Conservation (phyloP, 495 filamentous ascomycete species). For the Neurospora sp. region DNA sequence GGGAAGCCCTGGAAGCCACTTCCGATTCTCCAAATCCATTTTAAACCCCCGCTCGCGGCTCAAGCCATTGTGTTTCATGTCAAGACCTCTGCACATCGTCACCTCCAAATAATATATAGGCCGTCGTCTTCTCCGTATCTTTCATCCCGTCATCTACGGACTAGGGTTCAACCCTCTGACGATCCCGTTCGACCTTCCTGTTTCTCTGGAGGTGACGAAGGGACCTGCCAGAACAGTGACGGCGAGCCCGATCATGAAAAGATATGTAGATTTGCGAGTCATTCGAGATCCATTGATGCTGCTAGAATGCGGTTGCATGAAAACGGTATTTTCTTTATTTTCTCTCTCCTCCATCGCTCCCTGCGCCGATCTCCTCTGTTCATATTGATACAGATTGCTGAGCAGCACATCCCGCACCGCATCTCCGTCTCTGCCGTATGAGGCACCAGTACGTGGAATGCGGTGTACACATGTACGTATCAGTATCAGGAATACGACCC, state of each 20-base stretch:
- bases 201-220: neutral
- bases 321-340: neutral
- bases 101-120: neutral
- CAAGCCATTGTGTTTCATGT: neutral
- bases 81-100: neutral
- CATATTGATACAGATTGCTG: neutral
- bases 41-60: neutral
- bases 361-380: neutral
- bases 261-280: neutral
- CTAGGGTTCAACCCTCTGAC: neutral
- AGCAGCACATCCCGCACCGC: neutral
- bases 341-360: neutral
- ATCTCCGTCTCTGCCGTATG: neutral
- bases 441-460: neutral
- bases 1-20: neutral
- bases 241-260: neutral
- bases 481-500: neutral
- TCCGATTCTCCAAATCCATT: neutral
- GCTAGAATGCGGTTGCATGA: neutral
- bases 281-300: neutral
- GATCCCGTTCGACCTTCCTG: neutral
- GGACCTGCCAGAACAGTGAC: neutral
- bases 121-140: neutral
- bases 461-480: neutral
- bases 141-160: neutral